Evolutionary conservation across 2,329 filamentous ascomycete genomes (phyloP).

Genomic region (Chrysoporthe cubensis): DNA sequence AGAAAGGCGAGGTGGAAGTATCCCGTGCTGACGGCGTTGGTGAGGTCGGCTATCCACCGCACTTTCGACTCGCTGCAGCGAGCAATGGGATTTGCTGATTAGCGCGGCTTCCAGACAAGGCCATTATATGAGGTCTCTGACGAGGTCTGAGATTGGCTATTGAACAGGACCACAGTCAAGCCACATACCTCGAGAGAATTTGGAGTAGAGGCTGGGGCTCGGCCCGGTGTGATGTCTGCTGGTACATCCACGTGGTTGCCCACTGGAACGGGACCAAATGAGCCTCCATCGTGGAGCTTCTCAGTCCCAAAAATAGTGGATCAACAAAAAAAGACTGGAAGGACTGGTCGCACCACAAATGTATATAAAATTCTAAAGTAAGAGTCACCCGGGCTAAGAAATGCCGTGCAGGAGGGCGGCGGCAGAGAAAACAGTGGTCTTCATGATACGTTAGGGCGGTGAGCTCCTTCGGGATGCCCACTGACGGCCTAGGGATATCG

Average conservation of each 20-base stretch:
- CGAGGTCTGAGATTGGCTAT: no score
- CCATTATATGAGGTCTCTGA: background rate
- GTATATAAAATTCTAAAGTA: background rate
- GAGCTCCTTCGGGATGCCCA: background rate
- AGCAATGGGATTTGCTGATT: background rate
- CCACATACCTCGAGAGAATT: background rate
- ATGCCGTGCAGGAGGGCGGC: background rate
- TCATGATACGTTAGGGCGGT: background rate
- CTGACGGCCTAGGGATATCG: background rate
- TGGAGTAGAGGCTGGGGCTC: conserved; percentile 5
- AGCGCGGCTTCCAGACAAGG: background rate
- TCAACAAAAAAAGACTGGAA: background rate
- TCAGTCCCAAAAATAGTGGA: background rate
- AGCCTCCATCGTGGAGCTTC: conserved; percentile 15
- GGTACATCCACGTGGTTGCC: conserved; percentile 11
- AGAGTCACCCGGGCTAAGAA: background rate
- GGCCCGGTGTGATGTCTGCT: background rate
- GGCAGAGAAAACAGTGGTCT: background rate
- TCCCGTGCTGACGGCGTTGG: conserved; percentile 12
- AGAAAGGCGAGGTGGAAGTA: conserved; percentile 20
- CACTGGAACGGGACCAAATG: conserved; percentile 10
- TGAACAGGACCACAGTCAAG: background rate
- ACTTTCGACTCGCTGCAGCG: conserved; percentile 19
- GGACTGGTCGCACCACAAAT: background rate
- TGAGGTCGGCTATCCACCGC: conserved; percentile 20